Evolutionary conservation across 768 basidiomycete species (phyloP).

Genomic region (Crucibulum laeve): DNA sequence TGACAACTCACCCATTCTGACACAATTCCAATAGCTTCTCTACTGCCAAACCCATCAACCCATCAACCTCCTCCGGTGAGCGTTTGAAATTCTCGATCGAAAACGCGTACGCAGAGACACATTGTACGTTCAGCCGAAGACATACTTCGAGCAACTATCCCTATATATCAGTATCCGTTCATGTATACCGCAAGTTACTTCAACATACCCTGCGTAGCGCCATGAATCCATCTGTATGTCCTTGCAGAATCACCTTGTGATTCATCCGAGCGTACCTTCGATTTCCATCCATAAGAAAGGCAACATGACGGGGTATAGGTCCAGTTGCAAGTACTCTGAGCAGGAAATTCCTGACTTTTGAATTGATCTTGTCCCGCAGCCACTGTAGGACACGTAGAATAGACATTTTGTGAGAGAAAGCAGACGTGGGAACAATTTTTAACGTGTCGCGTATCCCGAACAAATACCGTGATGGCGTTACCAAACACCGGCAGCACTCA

Average conservation of each 20-base stretch:
- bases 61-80: slow-evolving; percentile 77
- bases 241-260: slow-evolving; percentile 63
- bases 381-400: slow-evolving; percentile 20
- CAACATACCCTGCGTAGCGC: slow-evolving; percentile 72
- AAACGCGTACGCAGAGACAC: slow-evolving; percentile 96
- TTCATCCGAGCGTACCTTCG: slow-evolving; percentile 77
- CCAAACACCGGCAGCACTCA: too few species aligned
- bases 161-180: not conserved
- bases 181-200: too few species aligned
- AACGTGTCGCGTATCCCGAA: too few species aligned
- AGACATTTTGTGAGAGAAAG: slow-evolving; percentile 9
- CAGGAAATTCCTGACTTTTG: slow-evolving; percentile 40
- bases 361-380: slow-evolving; percentile 25
- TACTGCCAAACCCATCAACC: slow-evolving; percentile 83
- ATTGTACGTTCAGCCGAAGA: slow-evolving; percentile 69
- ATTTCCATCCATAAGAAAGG: slow-evolving; percentile 98
- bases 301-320: slow-evolving; percentile 85
- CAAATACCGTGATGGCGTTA: too few species aligned
- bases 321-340: slow-evolving; percentile 72
- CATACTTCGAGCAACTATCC: slow-evolving; percentile 55
- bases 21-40: slow-evolving; percentile 75
- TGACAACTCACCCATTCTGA: slow-evolving; percentile 64
- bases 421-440: not conserved
- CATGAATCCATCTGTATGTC: slow-evolving; percentile 82
- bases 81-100: slow-evolving; percentile 97